Percentiles rank a stretch among this genome's conserved stretches.
Conservation (phyloP, 1,284 basidiomycete genomes). For the Cutaneotrichosporon spelunceum region DNA sequence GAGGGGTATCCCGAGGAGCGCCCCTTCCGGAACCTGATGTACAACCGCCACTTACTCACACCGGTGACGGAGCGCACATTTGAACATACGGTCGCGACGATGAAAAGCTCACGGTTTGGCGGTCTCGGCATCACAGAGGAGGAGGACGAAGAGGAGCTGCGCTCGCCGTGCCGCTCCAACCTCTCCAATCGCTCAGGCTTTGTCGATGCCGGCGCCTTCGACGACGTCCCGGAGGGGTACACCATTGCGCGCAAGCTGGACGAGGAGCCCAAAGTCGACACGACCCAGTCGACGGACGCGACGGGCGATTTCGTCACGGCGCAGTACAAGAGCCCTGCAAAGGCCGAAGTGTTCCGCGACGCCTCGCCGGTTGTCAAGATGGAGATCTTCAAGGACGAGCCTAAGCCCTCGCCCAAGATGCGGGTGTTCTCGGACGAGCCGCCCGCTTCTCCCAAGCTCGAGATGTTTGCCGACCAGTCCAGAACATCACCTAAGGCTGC, state of each 20-base stretch:
- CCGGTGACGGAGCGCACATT: conserved; percentile 89
- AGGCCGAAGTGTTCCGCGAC: conserved; percentile 6
- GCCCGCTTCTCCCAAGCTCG: background rate
- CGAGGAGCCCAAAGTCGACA: conserved; percentile 16
- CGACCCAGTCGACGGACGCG: conserved; percentile 9
- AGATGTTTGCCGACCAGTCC: background rate
- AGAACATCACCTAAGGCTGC: background rate
- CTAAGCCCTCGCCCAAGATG: background rate
- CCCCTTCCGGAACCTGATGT: conserved; percentile 1
- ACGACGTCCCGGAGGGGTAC: conserved; percentile 48
- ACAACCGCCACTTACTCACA: conserved; percentile 73
- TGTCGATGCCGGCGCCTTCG: conserved; percentile 32
- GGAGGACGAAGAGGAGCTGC: background rate
- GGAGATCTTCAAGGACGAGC: background rate
- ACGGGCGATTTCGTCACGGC: conserved; percentile 10
- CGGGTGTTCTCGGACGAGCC: background rate
- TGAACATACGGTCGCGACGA: conserved; percentile 68
- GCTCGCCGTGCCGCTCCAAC: conserved; percentile 44
- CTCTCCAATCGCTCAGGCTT: conserved; percentile 45
- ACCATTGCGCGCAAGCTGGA: conserved; percentile 40
- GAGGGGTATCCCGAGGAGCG: conserved; percentile 16
- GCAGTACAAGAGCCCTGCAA: background rate
- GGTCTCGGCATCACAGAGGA: background rate
- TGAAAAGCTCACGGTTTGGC: conserved; percentile 9
- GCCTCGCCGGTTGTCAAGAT: background rate